Evolutionary conservation across 139 green algal genomes (phyloP).

Genomic region (Mesostigma viride): DNA sequence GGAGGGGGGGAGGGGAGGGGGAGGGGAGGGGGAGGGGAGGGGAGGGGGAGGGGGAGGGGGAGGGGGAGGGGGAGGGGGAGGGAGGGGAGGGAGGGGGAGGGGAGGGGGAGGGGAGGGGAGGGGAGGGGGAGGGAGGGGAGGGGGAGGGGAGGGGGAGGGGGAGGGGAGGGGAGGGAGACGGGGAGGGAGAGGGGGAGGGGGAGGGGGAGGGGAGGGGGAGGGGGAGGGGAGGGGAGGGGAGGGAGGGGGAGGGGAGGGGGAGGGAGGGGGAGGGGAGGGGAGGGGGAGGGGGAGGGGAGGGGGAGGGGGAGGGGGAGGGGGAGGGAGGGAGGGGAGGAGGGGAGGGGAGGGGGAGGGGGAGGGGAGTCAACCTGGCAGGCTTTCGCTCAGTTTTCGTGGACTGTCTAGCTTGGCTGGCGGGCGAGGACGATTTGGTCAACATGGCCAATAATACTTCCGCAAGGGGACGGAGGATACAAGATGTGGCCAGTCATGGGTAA

Average conservation of each 20-base stretch:
- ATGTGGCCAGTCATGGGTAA: too few relatives aligned
- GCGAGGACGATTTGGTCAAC: too few relatives aligned
- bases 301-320: too few relatives aligned
- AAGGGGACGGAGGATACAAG: too few relatives aligned
- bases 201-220: neutral
- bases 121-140: neutral
- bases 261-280: neutral
- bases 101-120: neutral
- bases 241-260: neutral
- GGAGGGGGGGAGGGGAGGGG: neutral
- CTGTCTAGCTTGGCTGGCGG: too few relatives aligned
- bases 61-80: neutral
- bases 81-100: neutral
- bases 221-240: neutral
- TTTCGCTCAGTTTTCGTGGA: too few relatives aligned
- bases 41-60: neutral
- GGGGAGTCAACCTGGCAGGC: too few relatives aligned
- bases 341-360: too few relatives aligned
- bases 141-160: neutral
- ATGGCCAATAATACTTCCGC: too few relatives aligned
- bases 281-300: too few relatives aligned
- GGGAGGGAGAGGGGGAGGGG: neutral
- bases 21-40: neutral
- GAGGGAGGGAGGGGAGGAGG: too few relatives aligned
- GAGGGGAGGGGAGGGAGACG: neutral